Percentiles rank a stretch among this genome's conserved stretches.
phyloP scores from a whole-genome alignment of 768 basidiomycete genomes.

The Hericium rajendrae region DNA sequence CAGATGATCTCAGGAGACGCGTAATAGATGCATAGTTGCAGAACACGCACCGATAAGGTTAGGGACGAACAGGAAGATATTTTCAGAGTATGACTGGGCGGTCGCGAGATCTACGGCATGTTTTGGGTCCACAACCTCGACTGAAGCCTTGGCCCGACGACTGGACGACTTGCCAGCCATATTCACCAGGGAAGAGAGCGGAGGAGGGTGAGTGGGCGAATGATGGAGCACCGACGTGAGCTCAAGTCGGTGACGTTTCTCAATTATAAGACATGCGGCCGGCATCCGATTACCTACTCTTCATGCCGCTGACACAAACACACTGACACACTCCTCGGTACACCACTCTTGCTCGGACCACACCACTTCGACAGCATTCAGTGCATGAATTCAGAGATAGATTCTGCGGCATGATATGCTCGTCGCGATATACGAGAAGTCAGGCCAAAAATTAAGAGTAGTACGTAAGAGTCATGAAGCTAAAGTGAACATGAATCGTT shows the following conservation, averaged over 20 bases:
- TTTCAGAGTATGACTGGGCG: conserved; percentile 81
- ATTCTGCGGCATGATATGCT: too few relatives aligned
- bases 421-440: not conserved
- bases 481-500: not conserved
- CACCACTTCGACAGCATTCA: too few relatives aligned
- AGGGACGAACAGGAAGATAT: conserved; percentile 94
- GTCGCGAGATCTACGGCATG: conserved; percentile 82
- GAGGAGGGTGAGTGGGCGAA: not conserved
- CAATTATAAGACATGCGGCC: not conserved
- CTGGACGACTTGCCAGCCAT: conserved; percentile 14
- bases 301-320: too few relatives aligned
- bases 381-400: too few relatives aligned
- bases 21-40: conserved; percentile 2
- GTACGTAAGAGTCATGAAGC: not conserved
- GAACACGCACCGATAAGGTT: conserved; percentile 82
- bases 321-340: too few relatives aligned
- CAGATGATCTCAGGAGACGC: conserved; percentile 2
- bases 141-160: conserved; percentile 39
- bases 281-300: not conserved
- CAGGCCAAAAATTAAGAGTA: not conserved
- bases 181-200: not conserved
- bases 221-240: too few relatives aligned
- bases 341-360: too few relatives aligned
- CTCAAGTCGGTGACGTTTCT: not conserved
- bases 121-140: conserved; percentile 74